Conservation (phyloP, 1,284 basidiomycete species). For the Boletus hoseneyae region DNA sequence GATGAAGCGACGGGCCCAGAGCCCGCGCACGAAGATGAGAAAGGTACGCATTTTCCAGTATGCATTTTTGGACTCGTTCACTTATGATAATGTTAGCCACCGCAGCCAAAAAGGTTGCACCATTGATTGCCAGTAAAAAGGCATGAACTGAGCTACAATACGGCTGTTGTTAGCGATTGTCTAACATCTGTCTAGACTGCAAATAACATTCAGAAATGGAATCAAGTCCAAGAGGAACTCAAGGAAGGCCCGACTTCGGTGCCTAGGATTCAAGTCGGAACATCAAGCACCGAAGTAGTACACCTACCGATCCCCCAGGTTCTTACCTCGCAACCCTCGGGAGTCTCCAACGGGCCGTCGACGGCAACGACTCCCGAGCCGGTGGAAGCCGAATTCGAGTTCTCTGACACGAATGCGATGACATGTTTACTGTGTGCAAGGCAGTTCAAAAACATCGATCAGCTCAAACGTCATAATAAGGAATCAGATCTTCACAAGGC, state of each 20-base stretch:
- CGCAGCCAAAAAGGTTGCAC: constrained; percentile 72
- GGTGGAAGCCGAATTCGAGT: constrained; percentile 65
- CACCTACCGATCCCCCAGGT: constrained; percentile 6
- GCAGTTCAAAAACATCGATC: constrained; percentile 85
- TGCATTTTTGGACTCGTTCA: constrained; percentile 15
- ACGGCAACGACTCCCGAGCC: constrained; percentile 37
- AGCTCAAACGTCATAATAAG: constrained; percentile 82
- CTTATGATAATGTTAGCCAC: constrained; percentile 42
- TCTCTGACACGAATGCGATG: constrained; percentile 65
- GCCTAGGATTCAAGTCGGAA: constrained; percentile 16
- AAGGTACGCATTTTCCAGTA: constrained; percentile 44
- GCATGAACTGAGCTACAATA: constrained; percentile 40
- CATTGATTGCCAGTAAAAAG: constrained; percentile 87
- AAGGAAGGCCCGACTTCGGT: constrained; percentile 40
- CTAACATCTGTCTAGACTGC: constrained; percentile 52
- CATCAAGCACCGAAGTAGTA: constrained; percentile 10
- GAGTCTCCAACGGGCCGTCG: constrained; percentile 24
- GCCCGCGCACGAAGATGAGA: constrained; percentile 44
- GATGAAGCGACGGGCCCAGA: constrained; percentile 37
- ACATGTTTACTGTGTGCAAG: constrained; percentile 88
- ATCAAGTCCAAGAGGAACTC: constrained; percentile 85
- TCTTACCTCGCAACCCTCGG: constrained; percentile 14
- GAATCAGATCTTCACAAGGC: constrained; percentile 94
- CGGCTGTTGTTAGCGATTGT: not conserved
- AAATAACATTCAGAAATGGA: constrained; percentile 93